phyloP scores from a whole-genome alignment of 176 grass and related monocot genomes.

The Aechmea fasciata region DNA sequence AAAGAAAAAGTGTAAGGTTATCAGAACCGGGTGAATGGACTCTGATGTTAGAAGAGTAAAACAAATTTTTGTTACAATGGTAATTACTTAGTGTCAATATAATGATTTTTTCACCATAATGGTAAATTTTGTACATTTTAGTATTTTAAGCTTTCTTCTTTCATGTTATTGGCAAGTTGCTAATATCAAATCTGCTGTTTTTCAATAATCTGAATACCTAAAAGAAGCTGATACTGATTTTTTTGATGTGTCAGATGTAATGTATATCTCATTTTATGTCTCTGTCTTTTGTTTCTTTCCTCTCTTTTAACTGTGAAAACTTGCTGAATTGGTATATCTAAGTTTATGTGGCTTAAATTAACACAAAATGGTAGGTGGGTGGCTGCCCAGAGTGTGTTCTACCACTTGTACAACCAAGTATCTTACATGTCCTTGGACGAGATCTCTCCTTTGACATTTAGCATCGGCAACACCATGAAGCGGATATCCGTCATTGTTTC shows the following conservation, averaged over 20 bases:
- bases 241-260: too few species aligned
- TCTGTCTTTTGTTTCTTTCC: too few species aligned
- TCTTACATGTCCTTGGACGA: constrained; percentile 21
- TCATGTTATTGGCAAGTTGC: too few species aligned
- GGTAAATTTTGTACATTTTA: too few species aligned
- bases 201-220: too few species aligned
- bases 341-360: background rate
- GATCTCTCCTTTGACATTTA: constrained; percentile 22
- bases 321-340: background rate
- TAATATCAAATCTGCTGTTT: too few species aligned
- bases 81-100: background rate
- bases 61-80: background rate
- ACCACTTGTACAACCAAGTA: constrained; percentile 24
- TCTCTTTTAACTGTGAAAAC: too few species aligned
- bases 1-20: too few species aligned
- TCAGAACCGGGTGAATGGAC: background rate
- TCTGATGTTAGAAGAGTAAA: background rate
- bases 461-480: constrained; percentile 23
- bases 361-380: constrained; percentile 17
- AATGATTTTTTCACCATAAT: too few species aligned
- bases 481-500: constrained; percentile 22
- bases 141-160: too few species aligned
- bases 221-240: too few species aligned
- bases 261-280: too few species aligned
- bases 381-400: constrained; percentile 17